Evolutionary conservation across 805 yeast genomes (phyloP).

Genomic region (Ogataea haglerorum): DNA sequence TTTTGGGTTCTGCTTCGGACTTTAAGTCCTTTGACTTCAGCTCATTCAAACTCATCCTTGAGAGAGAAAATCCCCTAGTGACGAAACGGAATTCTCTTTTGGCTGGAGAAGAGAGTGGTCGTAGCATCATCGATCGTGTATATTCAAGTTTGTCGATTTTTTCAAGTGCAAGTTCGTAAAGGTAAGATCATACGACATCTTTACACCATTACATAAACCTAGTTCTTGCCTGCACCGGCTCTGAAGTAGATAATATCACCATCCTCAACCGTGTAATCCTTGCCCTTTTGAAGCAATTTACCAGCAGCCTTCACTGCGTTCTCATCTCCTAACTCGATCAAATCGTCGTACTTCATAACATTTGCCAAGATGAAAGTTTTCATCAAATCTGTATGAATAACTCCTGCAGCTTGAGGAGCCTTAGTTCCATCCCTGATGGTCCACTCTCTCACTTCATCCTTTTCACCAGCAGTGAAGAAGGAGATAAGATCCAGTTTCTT

Average conservation of each 20-base stretch:
- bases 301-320: constrained; percentile 52
- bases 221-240: constrained; percentile 62
- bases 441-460: constrained; percentile 83
- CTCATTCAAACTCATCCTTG: background rate
- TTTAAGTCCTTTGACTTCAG: background rate
- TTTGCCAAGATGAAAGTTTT: constrained; percentile 78
- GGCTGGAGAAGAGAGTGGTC: background rate
- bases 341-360: constrained; percentile 65
- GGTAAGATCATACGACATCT: background rate
- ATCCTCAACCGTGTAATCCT: constrained; percentile 74
- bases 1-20: constrained; percentile 1
- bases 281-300: constrained; percentile 65
- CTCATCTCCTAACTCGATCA: constrained; percentile 51
- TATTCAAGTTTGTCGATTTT: background rate
- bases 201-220: constrained; percentile 4
- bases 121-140: background rate
- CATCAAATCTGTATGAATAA: constrained; percentile 81
- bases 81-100: background rate
- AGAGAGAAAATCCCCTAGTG: background rate
- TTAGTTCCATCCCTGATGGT: constrained; percentile 68
- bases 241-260: constrained; percentile 78
- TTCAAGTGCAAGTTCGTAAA: background rate
- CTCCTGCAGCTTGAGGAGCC: constrained; percentile 89
- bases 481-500: constrained; percentile 67
- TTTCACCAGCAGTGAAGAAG: constrained; percentile 82